phyloP scores from a whole-genome alignment of 75 land plant genomes.

The Azolla pinnata region DNA sequence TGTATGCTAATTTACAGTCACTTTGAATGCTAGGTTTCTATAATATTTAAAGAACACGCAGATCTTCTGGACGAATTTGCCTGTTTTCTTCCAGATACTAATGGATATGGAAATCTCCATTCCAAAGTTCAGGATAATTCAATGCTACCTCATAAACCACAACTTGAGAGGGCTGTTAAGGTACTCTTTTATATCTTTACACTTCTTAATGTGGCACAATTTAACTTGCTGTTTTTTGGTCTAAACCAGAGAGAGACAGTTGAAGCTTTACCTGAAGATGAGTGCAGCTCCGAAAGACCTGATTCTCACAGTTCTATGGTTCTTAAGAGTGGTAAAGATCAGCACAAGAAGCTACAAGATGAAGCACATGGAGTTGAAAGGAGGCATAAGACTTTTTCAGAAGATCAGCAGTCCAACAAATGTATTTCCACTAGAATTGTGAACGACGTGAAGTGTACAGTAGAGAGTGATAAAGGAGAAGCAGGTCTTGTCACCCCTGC shows the following conservation, averaged over 20 bases:
- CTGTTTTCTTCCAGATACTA: constrained; percentile 69
- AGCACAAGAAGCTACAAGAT: constrained; percentile 59
- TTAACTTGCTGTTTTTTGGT: neutral
- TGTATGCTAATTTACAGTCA: too few relatives aligned
- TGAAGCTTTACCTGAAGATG: constrained; percentile 36
- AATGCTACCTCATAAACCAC: neutral
- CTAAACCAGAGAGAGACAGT: constrained; percentile 39
- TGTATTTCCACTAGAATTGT: constrained; percentile 26
- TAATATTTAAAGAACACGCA: constrained; percentile 54
- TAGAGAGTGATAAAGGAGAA: constrained; percentile 45
- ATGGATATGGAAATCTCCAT: constrained; percentile 21
- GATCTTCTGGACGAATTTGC: constrained; percentile 87
- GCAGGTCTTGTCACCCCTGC: neutral
- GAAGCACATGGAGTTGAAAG: constrained; percentile 54
- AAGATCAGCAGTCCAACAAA: neutral
- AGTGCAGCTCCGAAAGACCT: constrained; percentile 46
- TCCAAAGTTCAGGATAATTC: neutral
- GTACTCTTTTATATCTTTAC: neutral
- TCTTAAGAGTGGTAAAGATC: neutral
- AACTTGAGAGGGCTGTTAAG: neutral
- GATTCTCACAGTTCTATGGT: constrained; percentile 21
- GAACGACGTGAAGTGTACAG: constrained; percentile 49
- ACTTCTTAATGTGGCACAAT: neutral
- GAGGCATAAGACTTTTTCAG: constrained; percentile 3
- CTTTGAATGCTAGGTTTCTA: constrained; percentile 40